These are phyloP conservation scores for Oehlia diaphana DNA, from an alignment of 192 early-diverging fungal genomes.

Conservation along the genomic window DNA sequence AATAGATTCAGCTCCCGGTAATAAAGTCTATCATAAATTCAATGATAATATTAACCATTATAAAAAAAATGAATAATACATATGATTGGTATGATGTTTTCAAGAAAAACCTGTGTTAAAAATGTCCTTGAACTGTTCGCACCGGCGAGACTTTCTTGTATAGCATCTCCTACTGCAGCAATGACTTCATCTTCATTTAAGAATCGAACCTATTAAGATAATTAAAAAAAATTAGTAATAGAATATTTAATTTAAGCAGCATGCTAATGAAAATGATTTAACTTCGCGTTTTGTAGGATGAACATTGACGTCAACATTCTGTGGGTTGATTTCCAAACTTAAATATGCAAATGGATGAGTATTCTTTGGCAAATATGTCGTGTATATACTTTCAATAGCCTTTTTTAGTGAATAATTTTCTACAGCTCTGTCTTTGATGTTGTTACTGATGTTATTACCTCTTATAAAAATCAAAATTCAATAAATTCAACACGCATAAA, in stretches of 20 bases:
- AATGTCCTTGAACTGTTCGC: conserved; percentile 76
- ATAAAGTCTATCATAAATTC: conserved; percentile 25
- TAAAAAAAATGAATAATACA: background rate
- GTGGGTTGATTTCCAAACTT: conserved; percentile 80
- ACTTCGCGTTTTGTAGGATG: conserved; percentile 95
- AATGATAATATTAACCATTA: background rate
- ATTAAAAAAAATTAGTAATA: background rate
- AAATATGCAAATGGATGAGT: conserved; percentile 91
- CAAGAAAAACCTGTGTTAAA: conserved; percentile 57
- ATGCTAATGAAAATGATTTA: background rate
- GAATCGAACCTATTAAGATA: conserved; percentile 71
- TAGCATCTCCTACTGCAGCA: conserved; percentile 61
- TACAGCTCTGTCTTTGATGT: conserved; percentile 73
- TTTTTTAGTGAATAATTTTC: conserved; percentile 81
- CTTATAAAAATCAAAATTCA: background rate
- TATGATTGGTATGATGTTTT: background rate
- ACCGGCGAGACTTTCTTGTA: conserved; percentile 67
- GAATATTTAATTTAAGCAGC: background rate
- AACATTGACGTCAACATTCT: conserved; percentile 96
- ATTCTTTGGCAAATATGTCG: conserved; percentile 79
- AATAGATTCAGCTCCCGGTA: conserved; percentile 35
- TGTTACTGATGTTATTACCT: conserved; percentile 16
- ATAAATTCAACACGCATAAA: background rate
- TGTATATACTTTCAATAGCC: conserved; percentile 81
- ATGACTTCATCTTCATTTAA: conserved; percentile 88